phyloP scores from a whole-genome alignment of 768 basidiomycete genomes.

The Termitomyces sp. region DNA sequence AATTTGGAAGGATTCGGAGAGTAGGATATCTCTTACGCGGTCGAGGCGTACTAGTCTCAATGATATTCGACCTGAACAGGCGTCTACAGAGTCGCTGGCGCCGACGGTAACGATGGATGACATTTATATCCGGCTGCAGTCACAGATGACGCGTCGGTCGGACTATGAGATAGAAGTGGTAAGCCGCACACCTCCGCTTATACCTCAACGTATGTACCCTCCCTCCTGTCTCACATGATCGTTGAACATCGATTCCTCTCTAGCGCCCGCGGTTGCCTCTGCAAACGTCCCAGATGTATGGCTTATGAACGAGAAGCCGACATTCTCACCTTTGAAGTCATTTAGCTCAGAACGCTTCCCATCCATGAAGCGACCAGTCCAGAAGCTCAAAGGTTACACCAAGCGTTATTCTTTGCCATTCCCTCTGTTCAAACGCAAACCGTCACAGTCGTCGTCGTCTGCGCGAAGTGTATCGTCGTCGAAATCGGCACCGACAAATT shows the following conservation, averaged over 20 bases:
- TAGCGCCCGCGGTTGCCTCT: constrained; percentile 1
- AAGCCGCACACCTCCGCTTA: constrained; percentile 23
- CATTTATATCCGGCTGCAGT: constrained; percentile 20
- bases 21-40: constrained; percentile 1
- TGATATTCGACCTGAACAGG: constrained; percentile 7
- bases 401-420: constrained; percentile 46
- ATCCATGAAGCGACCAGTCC: constrained; percentile 28
- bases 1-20: constrained; percentile 3
- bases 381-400: constrained; percentile 35
- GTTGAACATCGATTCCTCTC: background rate
- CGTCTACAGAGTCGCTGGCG: constrained; percentile 1
- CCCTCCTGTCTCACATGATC: background rate
- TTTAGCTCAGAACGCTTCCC: constrained; percentile 24
- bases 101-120: constrained; percentile 22
- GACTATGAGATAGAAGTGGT: constrained; percentile 25
- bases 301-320: constrained; percentile 32
- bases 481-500: constrained; percentile 8
- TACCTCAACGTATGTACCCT: background rate
- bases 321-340: constrained; percentile 20
- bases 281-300: constrained; percentile 41
- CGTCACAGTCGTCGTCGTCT: background rate
- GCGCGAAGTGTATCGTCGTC: constrained; percentile 6
- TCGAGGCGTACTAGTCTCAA: constrained; percentile 20
- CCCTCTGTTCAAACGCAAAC: constrained; percentile 25
- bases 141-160: constrained; percentile 7